These are phyloP conservation scores for Porodaedalea pini DNA, from an alignment of 1,284 basidiomycete species.

Conservation along the genomic window DNA sequence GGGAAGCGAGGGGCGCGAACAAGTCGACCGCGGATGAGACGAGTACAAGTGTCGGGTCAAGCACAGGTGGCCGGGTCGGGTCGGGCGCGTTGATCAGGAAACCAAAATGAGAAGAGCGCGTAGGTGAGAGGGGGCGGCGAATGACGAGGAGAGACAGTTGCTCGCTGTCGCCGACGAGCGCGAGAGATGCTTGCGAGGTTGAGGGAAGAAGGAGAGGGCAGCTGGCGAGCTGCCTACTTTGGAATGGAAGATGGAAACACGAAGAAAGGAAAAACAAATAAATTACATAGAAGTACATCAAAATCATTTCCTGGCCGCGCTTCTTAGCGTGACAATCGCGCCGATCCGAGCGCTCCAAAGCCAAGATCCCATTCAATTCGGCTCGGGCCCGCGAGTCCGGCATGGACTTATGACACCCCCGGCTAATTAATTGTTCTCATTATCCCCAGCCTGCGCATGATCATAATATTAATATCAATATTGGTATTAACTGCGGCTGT, in stretches of 20 bases:
- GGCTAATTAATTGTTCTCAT: not conserved
- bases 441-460: too few species aligned
- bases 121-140: not conserved
- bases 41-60: not conserved
- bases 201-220: not conserved
- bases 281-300: not conserved
- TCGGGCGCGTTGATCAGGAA: not conserved
- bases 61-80: constrained; percentile 13
- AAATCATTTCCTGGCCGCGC: not conserved
- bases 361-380: not conserved
- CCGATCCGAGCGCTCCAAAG: constrained; percentile 1
- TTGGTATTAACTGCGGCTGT: too few species aligned
- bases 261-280: not conserved
- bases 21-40: not conserved
- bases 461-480: too few species aligned
- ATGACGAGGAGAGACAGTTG: not conserved
- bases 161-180: constrained; percentile 4
- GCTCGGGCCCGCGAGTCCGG: too few species aligned
- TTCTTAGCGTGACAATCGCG: constrained; percentile 9
- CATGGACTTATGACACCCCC: not conserved
- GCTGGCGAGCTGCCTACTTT: constrained; percentile 1
- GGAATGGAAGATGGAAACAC: constrained; percentile 3
- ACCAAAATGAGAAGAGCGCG: not conserved
- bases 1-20: not conserved
- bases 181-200: not conserved